These are phyloP conservation scores for Penicillium egyptiacum DNA, from an alignment of 495 filamentous ascomycete species.

Conservation along the genomic window DNA sequence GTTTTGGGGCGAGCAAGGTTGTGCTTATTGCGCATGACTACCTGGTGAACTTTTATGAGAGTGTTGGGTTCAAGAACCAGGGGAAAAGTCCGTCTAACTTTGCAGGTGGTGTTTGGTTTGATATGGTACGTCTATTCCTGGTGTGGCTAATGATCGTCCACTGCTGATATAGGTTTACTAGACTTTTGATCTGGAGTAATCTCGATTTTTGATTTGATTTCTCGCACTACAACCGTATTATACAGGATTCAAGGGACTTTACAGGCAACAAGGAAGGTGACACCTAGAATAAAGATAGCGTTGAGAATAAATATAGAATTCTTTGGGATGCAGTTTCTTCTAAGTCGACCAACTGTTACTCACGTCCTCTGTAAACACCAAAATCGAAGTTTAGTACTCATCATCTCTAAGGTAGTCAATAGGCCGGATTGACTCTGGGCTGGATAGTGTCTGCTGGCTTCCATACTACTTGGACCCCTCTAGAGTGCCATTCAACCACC, in stretches of 20 bases:
- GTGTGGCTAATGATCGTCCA: neutral
- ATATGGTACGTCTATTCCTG: conserved; percentile 15
- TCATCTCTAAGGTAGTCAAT: neutral
- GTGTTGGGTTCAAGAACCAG: conserved; percentile 21
- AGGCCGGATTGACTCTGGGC: neutral
- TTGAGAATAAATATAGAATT: conserved; percentile 1
- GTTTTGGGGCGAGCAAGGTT: conserved; percentile 2
- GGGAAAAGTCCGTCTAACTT: conserved; percentile 20
- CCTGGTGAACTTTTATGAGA: conserved; percentile 28
- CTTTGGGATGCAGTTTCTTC: neutral
- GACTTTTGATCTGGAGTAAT: neutral
- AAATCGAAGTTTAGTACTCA: too few species aligned
- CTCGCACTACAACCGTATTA: neutral
- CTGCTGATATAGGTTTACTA: neutral
- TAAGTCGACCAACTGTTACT: neutral
- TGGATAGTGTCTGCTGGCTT: neutral
- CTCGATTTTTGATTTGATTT: neutral
- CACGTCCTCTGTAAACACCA: neutral
- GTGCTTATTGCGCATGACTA: conserved; percentile 28
- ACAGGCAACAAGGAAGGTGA: neutral
- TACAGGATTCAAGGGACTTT: neutral
- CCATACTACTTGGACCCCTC: neutral
- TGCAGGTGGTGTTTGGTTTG: conserved; percentile 25
- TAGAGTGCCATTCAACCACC: conserved; percentile 12
- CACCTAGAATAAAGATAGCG: neutral